Evolutionary conservation across 1,284 basidiomycete species (phyloP), one percentile per base, ranked within the genome.

Genomic region (Puccinia polysora): DNA sequence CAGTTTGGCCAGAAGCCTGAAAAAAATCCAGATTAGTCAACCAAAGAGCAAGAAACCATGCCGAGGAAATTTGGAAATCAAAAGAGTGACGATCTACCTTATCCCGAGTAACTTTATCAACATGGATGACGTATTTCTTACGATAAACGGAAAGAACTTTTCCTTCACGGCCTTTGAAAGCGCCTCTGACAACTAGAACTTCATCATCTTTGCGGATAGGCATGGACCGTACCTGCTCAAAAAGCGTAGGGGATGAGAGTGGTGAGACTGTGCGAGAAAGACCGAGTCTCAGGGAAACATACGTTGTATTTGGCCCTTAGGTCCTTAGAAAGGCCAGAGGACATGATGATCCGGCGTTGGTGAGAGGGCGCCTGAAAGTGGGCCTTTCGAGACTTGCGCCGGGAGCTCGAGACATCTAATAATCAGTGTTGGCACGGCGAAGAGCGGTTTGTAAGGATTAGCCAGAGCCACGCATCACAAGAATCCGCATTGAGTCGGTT

Each of bases 91-190:
- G n/a, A n/a, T 55, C 50, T 77, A 91, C 91, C 85, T 98, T 98
- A 85, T 99, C 96, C 77, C 94, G 88, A 81, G 90, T 88, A 75
- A 99, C 93, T 81, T 94, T 91, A 83, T 98, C 96, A 80, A 99
- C 90, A 84, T 97, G 89, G 82, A 98, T 90, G 73, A 97, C 91
- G 90, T 91, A 97, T 83, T 97, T 97, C 89, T 97, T 97, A 81
- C 95, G 90, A 87, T 97, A 97, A 75, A 97, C 94, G 76, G 81
- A 79, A 67, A 77, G 23, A 4, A 69, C 67, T 50, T 69, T 69
- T 8, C 96, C 96, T 85, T 99, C 96, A 82, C 93, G 88, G 76
- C 95, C 93, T 85, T 94, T 95, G 87, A 59, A 69, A 50, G 55
- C 45, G 50, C 81, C 81, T 68, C 81, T 80, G 74, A 97, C 91